phyloP scores from a whole-genome alignment of 2,329 filamentous ascomycete species.

The Talaromyces funiculosus region DNA sequence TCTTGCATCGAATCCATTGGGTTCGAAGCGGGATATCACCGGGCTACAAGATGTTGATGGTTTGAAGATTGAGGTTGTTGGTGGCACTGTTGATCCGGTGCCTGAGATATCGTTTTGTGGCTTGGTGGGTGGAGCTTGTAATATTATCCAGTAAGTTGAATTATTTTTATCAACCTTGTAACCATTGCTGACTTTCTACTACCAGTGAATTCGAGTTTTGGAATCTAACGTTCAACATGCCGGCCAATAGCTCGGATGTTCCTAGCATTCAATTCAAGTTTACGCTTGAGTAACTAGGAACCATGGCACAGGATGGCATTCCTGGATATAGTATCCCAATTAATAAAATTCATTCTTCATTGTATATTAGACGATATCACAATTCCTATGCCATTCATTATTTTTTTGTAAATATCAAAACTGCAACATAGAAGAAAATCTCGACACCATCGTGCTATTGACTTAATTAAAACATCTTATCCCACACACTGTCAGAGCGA shows the following conservation, averaged over 20 bases:
- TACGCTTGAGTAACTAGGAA: not conserved
- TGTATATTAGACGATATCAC: not conserved
- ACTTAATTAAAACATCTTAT: slow-evolving; percentile 23
- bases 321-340: too few relatives aligned
- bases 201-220: slow-evolving; percentile 11
- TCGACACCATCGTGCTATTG: too few relatives aligned
- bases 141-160: slow-evolving; percentile 15
- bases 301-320: too few relatives aligned
- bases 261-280: slow-evolving; percentile 12
- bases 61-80: slow-evolving; percentile 14
- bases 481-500: slow-evolving; percentile 25
- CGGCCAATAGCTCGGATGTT: slow-evolving; percentile 7
- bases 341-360: too few relatives aligned
- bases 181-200: not conserved
- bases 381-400: not conserved
- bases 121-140: slow-evolving; percentile 10
- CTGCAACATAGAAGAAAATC: too few relatives aligned
- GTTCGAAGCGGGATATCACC: slow-evolving; percentile 11
- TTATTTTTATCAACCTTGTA: not conserved
- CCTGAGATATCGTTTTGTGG: slow-evolving; percentile 14
- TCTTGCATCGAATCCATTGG: slow-evolving; percentile 16
- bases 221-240: slow-evolving; percentile 13
- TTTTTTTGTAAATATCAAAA: too few relatives aligned
- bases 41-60: slow-evolving; percentile 16
- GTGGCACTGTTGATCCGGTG: slow-evolving; percentile 13